Base-by-base conservation (phyloP, 306 rosid species). In the Vigna nakashimae region DNA sequence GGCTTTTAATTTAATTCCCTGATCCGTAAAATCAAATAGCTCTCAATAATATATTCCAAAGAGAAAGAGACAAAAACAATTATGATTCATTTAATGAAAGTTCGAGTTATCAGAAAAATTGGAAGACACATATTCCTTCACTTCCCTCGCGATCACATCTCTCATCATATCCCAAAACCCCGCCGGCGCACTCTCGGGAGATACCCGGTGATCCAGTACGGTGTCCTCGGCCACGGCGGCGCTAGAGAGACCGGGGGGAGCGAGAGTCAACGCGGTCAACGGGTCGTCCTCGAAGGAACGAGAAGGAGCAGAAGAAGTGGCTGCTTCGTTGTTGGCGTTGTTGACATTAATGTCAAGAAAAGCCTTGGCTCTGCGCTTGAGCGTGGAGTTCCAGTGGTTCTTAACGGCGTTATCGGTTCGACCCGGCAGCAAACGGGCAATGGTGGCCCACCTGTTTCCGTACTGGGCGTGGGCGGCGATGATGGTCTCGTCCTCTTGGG, bases 381-480 rank as follows among this genome's bases (percentile, higher is more conserved):
- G 88, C 3, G 98, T 93, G 11, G 99, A 96, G 71, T 96, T 96
- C 99, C 99, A 96, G 85, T 96, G 99, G 65, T 96, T 96, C 82
- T 96, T 96, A 0, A 96, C 91, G 3, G 99, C 97, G 79, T 96
- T 96, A 40, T 96, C 99, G 4, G 99, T 96, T 71, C 99, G 86
- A 15, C 99, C 99, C 4, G 96, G 99, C 4, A 95, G 88, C 15
- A 92, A 65, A 1, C 98, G 84, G 6, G 99, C 99, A 69, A 96
- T 96, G 83, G 98, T 90, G 79, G 99, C 98, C 99, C 99, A 96
- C 38, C 98, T 74, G 87, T 96, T 96, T 0, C 99, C 98, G 68
- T 85, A 89, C 57, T 78, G 91, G 16, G 88, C 84, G 12, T 92
- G 99, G 0, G 99, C 99, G 0, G 91, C 92, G 17, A 91, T 51